phyloP scores from a whole-genome alignment of 129 eudicot genomes.

The Arctium minus region DNA sequence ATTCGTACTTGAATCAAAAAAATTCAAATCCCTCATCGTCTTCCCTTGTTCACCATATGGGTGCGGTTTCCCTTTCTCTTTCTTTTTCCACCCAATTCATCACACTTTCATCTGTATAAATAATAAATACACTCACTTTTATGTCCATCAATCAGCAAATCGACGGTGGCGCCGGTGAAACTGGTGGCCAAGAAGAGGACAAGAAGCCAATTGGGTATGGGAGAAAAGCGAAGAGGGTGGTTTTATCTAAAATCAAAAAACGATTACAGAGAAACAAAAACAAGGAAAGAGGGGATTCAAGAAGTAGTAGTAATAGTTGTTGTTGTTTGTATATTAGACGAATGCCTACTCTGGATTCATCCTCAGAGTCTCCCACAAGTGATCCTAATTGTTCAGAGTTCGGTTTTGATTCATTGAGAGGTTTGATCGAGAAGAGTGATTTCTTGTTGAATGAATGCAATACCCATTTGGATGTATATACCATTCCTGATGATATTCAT shows the following conservation, averaged over 20 bases:
- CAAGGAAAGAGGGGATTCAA: constrained; percentile 11
- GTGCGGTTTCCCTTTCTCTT: background rate
- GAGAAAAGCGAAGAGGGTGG: constrained; percentile 30
- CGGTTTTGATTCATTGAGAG: constrained; percentile 43
- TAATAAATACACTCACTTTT: background rate
- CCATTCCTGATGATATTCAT: background rate
- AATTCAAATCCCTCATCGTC: constrained; percentile 16
- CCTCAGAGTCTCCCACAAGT: constrained; percentile 46
- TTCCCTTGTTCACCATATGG: background rate
- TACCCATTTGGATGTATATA: constrained; percentile 59
- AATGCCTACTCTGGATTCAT: constrained; percentile 29
- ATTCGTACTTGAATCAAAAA: background rate
- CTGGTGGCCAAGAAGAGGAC: background rate
- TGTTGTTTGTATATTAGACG: constrained; percentile 37
- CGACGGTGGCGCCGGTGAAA: background rate
- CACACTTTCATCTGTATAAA: background rate
- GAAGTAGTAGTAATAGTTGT: constrained; percentile 10
- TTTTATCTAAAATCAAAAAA: constrained; percentile 38
- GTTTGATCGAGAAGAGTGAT: constrained; percentile 70
- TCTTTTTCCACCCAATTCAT: background rate
- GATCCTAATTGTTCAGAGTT: constrained; percentile 51
- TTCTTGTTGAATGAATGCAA: constrained; percentile 65
- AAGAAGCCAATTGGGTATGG: constrained; percentile 16
- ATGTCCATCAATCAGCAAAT: constrained; percentile 15
- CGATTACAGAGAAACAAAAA: constrained; percentile 10